Percentiles rank a stretch among this genome's conserved stretches.
Conservation (phyloP, 768 basidiomycete genomes). For the Phaffia tasmanica region DNA sequence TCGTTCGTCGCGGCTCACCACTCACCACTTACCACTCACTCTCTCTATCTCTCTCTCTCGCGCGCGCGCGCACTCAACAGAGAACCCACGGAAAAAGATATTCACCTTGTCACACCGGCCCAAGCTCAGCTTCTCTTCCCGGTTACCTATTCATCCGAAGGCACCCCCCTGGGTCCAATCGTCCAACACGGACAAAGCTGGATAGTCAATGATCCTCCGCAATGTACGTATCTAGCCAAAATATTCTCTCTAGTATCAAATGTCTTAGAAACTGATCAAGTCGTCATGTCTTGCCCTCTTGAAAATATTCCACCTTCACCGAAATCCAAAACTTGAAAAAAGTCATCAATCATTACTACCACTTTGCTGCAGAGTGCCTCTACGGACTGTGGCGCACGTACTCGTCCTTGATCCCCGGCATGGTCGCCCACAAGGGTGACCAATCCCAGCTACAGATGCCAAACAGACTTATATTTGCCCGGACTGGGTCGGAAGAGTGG, state of each 20-base stretch:
- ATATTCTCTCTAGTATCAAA: neutral
- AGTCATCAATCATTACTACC: constrained; percentile 85
- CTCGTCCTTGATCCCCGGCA: constrained; percentile 62
- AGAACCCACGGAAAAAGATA: constrained; percentile 64
- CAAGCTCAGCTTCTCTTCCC: constrained; percentile 55
- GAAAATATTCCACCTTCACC: constrained; percentile 2
- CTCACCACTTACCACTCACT: too few relatives aligned
- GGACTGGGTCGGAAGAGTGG: constrained; percentile 66
- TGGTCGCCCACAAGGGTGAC: constrained; percentile 50
- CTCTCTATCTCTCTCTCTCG: too few relatives aligned
- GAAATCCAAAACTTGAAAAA: neutral
- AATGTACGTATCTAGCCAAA: constrained; percentile 52
- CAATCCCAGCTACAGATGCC: constrained; percentile 58
- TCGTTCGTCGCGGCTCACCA: too few relatives aligned
- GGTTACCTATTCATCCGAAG: neutral
- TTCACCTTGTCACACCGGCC: constrained; percentile 59
- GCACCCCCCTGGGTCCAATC: constrained; percentile 51
- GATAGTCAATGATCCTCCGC: constrained; percentile 70
- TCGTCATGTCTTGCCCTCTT: neutral
- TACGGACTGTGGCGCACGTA: constrained; percentile 90
- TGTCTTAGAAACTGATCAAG: too few relatives aligned
- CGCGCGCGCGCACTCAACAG: too few relatives aligned
- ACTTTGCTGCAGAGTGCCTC: constrained; percentile 55
- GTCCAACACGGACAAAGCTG: constrained; percentile 71
- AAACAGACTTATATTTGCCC: constrained; percentile 64